Conservation (phyloP, 805 yeast genomes). For the Hanseniaspora lachancei region DNA sequence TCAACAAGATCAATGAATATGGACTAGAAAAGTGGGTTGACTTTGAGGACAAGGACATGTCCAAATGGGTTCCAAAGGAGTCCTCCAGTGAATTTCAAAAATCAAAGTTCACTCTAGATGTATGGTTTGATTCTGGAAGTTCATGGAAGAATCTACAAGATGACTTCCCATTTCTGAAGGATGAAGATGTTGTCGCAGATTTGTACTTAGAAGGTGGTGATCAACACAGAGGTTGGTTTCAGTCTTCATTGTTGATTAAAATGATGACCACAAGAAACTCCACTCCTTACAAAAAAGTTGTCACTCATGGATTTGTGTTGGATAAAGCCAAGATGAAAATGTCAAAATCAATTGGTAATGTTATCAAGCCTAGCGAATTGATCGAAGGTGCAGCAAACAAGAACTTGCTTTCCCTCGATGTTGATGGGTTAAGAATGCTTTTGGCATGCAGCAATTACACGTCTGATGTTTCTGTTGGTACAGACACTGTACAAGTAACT, state of each 20-base stretch:
- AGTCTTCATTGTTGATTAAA: slow-evolving; percentile 74
- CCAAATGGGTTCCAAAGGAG: background rate
- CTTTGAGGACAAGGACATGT: slow-evolving; percentile 32
- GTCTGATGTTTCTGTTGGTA: slow-evolving; percentile 63
- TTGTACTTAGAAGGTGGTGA: slow-evolving; percentile 94
- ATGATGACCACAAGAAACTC: slow-evolving; percentile 28
- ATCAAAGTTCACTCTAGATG: slow-evolving; percentile 91
- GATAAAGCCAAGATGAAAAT: slow-evolving; percentile 79
- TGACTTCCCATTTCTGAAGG: slow-evolving; percentile 20
- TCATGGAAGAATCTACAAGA: slow-evolving; percentile 56
- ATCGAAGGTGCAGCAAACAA: slow-evolving; percentile 45
- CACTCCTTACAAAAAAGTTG: slow-evolving; percentile 60
- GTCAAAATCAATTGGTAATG: slow-evolving; percentile 89
- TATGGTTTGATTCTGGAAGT: slow-evolving; percentile 97
- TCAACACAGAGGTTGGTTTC: slow-evolving; percentile 99
- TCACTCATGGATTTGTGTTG: slow-evolving; percentile 88
- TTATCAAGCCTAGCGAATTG: slow-evolving; percentile 53
- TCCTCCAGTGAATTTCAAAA: slow-evolving; percentile 26
- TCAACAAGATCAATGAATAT: slow-evolving; percentile 37
- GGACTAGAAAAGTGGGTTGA: slow-evolving; percentile 71
- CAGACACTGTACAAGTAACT: slow-evolving; percentile 58
- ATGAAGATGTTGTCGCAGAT: slow-evolving; percentile 48
- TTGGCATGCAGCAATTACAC: slow-evolving; percentile 81
- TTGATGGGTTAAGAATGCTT: slow-evolving; percentile 85
- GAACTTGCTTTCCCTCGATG: slow-evolving; percentile 55